Evolutionary conservation across 371 early-diverging fungal genomes (phyloP).

Genomic region (Gilbertella persicaria): DNA sequence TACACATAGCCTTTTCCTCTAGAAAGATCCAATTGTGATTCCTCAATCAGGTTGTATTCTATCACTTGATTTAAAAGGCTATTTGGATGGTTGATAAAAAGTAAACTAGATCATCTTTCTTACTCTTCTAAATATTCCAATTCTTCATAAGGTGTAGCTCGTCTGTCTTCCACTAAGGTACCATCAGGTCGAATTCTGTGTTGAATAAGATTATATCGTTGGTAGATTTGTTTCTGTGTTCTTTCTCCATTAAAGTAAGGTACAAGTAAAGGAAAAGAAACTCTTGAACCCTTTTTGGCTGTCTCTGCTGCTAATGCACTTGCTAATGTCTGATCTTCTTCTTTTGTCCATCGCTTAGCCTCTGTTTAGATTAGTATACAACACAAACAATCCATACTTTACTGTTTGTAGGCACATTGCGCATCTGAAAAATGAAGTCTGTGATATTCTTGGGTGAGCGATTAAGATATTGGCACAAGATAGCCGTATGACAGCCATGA

Average conservation of each 20-base stretch:
- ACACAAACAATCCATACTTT: background rate
- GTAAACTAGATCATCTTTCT: background rate
- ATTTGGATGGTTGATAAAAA: background rate
- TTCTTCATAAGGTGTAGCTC: slow-evolving; percentile 10
- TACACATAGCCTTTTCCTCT: slow-evolving; percentile 18
- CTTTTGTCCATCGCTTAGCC: slow-evolving; percentile 8
- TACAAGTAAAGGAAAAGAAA: background rate
- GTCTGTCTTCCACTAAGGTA: background rate
- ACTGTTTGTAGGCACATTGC: background rate
- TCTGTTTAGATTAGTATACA: background rate
- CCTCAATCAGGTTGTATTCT: slow-evolving; percentile 11
- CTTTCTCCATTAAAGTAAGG: slow-evolving; percentile 1
- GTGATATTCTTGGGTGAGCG: slow-evolving; percentile 15
- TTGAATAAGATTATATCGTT: slow-evolving; percentile 6
- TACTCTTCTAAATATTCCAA: slow-evolving; percentile 17
- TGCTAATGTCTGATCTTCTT: slow-evolving; percentile 10
- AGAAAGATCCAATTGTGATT: slow-evolving; percentile 22
- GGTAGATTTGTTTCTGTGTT: slow-evolving; percentile 7
- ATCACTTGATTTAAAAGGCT: slow-evolving; percentile 17
- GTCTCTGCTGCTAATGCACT: background rate
- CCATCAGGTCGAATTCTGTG: slow-evolving; percentile 19
- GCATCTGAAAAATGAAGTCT: slow-evolving; percentile 1
- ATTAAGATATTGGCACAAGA: slow-evolving; percentile 1
- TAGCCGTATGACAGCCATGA: slow-evolving; percentile 5
- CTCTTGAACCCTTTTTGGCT: background rate